Base-by-base conservation (phyloP, 345 rosid genomes). In the Citrus cavaleriei region DNA sequence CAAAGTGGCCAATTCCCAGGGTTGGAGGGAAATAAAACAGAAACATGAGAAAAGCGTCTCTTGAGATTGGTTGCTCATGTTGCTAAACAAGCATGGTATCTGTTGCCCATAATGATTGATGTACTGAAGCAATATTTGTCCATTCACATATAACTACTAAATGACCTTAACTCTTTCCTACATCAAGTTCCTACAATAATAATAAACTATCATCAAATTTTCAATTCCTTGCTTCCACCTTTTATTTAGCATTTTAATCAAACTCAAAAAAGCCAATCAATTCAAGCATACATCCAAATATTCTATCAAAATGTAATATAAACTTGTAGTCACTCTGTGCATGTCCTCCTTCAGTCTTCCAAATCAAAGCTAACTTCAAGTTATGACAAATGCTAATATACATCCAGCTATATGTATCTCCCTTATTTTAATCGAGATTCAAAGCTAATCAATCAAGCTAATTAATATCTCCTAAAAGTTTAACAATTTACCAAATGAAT, bases 381-480 rank as follows among this genome's bases (percentile, higher is more conserved):
- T 38, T 61, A 38, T n/a, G 40, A 18, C 24, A 73, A 40, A 8
- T 30, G 8, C 27, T 62, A 4, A 61, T 0, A 74, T 60, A 27
- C 19, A 42, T 54, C 77, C 7, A 46, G 58, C 16, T 18, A 18
- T 54, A 54, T 0, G 58, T 1, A 5, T 54, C 58, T 54, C 58
- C 7, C 62, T n/a, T 22, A 59, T 9, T n/a, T 59, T 59, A 22
- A 1, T n/a, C 2, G 27, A 71, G 57, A 73, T 68, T 59, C 72
- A 73, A 21, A 68, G 75, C 67, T 13, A 72, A 81, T 73, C 55
- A n/a, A 32, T 28, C n/a, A 76, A 51, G 70, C 78, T 51, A 75
- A 40, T 27, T 18, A 46, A 65, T 30, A 5, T 6, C 40, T 42
- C 57, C 10, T 27, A 24, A 51, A 7, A 66, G 6, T 37, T 51